Evolutionary conservation across 495 filamentous ascomycete genomes (phyloP).

Genomic region (Penicillium parvum): DNA sequence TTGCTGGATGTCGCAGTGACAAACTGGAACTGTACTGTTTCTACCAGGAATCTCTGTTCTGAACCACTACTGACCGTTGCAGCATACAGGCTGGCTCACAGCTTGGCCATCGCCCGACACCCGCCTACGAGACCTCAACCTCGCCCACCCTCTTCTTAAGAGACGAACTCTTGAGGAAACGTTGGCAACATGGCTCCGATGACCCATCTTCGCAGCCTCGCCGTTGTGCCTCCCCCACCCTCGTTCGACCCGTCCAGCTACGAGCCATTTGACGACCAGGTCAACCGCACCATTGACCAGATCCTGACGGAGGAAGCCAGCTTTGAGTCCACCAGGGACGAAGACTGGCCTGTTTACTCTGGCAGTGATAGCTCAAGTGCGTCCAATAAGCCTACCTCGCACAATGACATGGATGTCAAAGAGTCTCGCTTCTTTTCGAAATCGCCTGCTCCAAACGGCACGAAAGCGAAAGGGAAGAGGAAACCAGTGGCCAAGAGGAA

Average conservation of each 20-base stretch:
- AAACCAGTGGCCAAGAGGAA: not conserved
- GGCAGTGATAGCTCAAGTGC: not conserved
- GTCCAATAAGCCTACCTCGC: not conserved
- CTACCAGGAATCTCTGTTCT: not conserved
- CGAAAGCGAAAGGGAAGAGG: not conserved
- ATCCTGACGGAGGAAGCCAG: conserved; percentile 26
- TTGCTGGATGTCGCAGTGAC: not conserved
- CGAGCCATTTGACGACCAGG: conserved; percentile 15
- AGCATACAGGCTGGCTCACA: too few species aligned
- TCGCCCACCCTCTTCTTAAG: too few species aligned
- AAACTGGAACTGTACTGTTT: not conserved
- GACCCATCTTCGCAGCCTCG: conserved; percentile 3
- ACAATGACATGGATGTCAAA: not conserved
- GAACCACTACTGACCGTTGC: too few species aligned
- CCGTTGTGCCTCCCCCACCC: conserved; percentile 22
- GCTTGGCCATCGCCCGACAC: too few species aligned
- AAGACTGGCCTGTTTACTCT: conserved; percentile 5
- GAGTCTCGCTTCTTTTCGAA: not conserved
- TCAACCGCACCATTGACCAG: conserved; percentile 14
- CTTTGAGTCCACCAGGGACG: conserved; percentile 16
- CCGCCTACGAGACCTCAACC: too few species aligned
- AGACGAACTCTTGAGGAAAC: not conserved
- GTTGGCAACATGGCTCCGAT: too few species aligned
- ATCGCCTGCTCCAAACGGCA: not conserved
- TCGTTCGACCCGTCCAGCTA: conserved; percentile 16